Evolutionary conservation across 2,329 filamentous ascomycete genomes (phyloP), one percentile per base, ranked within the genome.

Genomic region (Epichloe coenophiala): DNA sequence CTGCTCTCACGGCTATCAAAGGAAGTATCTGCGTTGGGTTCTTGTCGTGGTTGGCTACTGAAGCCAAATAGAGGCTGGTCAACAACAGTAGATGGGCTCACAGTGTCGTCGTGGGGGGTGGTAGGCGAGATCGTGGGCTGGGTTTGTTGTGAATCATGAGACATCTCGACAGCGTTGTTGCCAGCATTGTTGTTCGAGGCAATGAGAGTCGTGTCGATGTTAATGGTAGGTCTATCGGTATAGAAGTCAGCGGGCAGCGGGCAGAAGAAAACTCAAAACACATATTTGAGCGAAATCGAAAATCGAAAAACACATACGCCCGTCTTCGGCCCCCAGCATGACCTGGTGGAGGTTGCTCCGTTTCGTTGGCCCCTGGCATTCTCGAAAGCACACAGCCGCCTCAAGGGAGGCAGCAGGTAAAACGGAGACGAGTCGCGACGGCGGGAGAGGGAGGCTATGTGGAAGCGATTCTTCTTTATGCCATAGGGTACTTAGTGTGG

Each of bases 1-100:
- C 81, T 73, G 62, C 78, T 83, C 54, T 83, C 80, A 56, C 71
- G 76, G 64, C 75, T 80, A 19, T 86, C 83, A 57, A 85, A 83
- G 1, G 81, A 81, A 38, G 72, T 71, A n/a, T 76, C 71, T 13
- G 71, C 68, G 54, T 74, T 72, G 40, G 77, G 61, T 51, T 83
- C 76, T 40, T 61, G 59, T 50, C 56, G 54, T 11, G 56, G 51
- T 52, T 61, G 57, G 7, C 56, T 53, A n/a, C 59, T 55, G 47
- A 58, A 57, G 46, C 60, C 63, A 42, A 48, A 55, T 47, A 55
- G 51, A 50, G 55, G 52, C 12, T 65, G 62, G 35, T 70, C 67
- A 44, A 59, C 55, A 40, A 63, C 54, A n/a, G 65, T 67, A 7
- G 65, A 61, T 3, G 70, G 70, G 54, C 70, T 72, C 51, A 66